Base-by-base conservation (phyloP, 805 yeast species). In the Wickerhamiella parazyma region DNA sequence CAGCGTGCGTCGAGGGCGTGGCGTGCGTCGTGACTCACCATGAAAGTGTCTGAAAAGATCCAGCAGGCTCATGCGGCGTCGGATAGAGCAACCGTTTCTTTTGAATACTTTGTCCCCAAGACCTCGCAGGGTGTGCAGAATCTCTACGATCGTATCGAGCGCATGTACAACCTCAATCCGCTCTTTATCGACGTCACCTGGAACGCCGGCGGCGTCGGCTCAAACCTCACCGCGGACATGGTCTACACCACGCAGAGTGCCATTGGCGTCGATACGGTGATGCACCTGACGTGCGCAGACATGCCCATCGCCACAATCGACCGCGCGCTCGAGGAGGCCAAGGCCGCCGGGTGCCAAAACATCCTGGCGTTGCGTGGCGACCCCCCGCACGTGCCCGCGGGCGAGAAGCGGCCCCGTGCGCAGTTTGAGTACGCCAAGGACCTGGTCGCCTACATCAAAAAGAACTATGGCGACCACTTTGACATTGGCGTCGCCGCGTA, bases 221-320 rank as follows among this genome's bases (percentile, higher is more conserved):
- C 93, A 11, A 75, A 76, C 35, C 66, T 86, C 50, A 86, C 98
- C 19, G 80, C 86, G 28, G 97, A 91, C 52, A 79, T 91, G 73
- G 93, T 91, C 4, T 74, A 85, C 52, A 85, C 94, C 2, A 75
- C 96, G 0, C 94, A 87, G 53, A 77, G 87, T 2, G 87, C 85
- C 2, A 68, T 87, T 44, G 96, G 96, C 7, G 67, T 89, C 48
- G 97, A 89, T 56, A 89, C 97, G 0, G 91, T 97, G 60, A 87
- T 91, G 95, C 98, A 91, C 62, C 69, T 91, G 63, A 91, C 98
- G 2, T 91, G 98, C 58, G 86, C 96, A 14, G 89, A 87, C 55
- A 91, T 91, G 98, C 75, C 86, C 22, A 68, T 76, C 22, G 74
- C 72, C 33, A 67, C 79, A 50, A 81, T 91, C 49, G 95, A 87